Conservation (phyloP, 371 early-diverging fungal species). For the Synchytrium microbalum region DNA sequence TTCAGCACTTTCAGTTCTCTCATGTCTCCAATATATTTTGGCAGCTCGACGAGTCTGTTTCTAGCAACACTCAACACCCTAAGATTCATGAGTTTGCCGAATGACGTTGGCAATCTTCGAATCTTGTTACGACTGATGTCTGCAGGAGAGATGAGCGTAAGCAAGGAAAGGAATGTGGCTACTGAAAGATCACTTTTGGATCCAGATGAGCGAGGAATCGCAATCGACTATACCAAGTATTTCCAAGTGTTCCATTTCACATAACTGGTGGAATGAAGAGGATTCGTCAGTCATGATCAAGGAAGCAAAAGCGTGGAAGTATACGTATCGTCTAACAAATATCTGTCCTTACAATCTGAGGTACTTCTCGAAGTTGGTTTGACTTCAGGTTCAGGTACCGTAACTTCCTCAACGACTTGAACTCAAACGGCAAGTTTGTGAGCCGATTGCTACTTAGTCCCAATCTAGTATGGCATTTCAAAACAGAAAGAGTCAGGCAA, state of each 20-base stretch:
- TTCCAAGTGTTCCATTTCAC: conserved; percentile 20
- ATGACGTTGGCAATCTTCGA: conserved; percentile 20
- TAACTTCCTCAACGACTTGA: conserved; percentile 14
- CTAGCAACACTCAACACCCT: conserved; percentile 28
- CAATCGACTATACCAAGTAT: conserved; percentile 18
- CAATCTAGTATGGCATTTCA: conserved; percentile 18
- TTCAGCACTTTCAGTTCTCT: conserved; percentile 27
- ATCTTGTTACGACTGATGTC: conserved; percentile 35
- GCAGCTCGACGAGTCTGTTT: conserved; percentile 25
- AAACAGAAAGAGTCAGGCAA: too few relatives aligned
- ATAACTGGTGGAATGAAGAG: conserved; percentile 11
- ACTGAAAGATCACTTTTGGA: neutral
- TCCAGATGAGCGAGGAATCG: neutral
- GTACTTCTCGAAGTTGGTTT: conserved; percentile 29
- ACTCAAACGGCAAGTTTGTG: conserved; percentile 20
- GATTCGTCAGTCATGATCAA: neutral
- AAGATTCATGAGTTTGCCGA: conserved; percentile 27
- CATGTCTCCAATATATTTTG: conserved; percentile 29
- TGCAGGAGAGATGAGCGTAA: neutral
- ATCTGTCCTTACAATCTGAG: conserved; percentile 14
- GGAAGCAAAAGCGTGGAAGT: neutral
- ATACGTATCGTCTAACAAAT: neutral
- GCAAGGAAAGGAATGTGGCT: too few relatives aligned
- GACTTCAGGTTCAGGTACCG: conserved; percentile 33
- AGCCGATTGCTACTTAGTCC: conserved; percentile 30